Percentiles rank a stretch among this genome's conserved stretches.
Conservation (phyloP, 2,329 filamentous ascomycete genomes). For the Coniochaeta sp. region DNA sequence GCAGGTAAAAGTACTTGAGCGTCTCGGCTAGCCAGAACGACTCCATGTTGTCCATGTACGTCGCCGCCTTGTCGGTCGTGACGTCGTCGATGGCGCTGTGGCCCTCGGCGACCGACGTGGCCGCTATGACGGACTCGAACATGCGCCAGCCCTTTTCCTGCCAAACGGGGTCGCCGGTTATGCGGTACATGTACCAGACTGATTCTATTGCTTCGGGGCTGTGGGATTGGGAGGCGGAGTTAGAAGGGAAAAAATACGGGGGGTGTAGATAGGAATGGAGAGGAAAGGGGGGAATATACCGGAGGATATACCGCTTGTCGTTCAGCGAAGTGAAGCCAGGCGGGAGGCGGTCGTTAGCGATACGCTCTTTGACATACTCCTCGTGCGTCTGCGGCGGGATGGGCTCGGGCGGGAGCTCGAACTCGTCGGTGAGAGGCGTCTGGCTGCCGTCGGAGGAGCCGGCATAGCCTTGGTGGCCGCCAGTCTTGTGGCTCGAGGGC, state of each 20-base stretch:
- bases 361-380: slow-evolving; percentile 41
- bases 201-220: slow-evolving; percentile 84
- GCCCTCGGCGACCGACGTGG: slow-evolving; percentile 59
- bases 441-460: slow-evolving; percentile 6
- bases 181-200: slow-evolving; percentile 84
- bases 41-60: slow-evolving; percentile 59
- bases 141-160: slow-evolving; percentile 82
- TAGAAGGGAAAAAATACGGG: slow-evolving; percentile 3
- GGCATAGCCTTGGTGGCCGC: background rate
- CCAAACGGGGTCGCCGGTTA: slow-evolving; percentile 70
- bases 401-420: slow-evolving; percentile 23
- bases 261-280: too few species aligned
- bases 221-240: too few species aligned
- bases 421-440: slow-evolving; percentile 10
- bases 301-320: slow-evolving; percentile 49
- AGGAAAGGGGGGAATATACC: too few species aligned
- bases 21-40: slow-evolving; percentile 90
- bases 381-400: slow-evolving; percentile 41
- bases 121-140: slow-evolving; percentile 64
- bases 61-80: background rate
- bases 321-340: slow-evolving; percentile 42
- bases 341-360: slow-evolving; percentile 37
- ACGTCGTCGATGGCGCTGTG: slow-evolving; percentile 67
- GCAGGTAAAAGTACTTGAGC: slow-evolving; percentile 83
- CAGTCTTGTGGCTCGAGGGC: background rate